Conservation (phyloP, 1,284 basidiomycete species). For the Phylloboletellus chloephorus region DNA sequence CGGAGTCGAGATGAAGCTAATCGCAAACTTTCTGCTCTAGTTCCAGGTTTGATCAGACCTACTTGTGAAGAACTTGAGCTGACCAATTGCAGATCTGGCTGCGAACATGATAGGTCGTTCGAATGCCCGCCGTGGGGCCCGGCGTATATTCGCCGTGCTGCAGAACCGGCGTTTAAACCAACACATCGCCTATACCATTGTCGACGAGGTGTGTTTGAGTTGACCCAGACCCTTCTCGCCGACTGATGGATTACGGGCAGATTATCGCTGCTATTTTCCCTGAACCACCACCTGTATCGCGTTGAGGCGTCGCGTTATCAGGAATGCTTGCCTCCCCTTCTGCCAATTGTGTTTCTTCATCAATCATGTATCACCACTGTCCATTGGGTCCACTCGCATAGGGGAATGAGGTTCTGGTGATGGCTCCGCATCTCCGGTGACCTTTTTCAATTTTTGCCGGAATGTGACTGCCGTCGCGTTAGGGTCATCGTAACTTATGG, state of each 20-base stretch:
- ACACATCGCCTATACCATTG: constrained; percentile 80
- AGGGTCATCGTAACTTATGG: constrained; percentile 61
- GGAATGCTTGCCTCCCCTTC: not conserved
- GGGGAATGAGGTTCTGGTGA: constrained; percentile 10
- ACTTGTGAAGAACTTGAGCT: constrained; percentile 5
- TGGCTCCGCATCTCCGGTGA: constrained; percentile 1
- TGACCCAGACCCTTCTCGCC: constrained; percentile 2
- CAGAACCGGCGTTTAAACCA: constrained; percentile 92
- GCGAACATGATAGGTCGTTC: constrained; percentile 95
- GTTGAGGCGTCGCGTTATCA: constrained; percentile 8
- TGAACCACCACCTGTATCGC: constrained; percentile 17
- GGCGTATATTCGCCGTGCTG: constrained; percentile 85
- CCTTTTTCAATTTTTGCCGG: constrained; percentile 29
- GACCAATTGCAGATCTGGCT: constrained; percentile 63
- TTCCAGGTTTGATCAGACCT: constrained; percentile 64
- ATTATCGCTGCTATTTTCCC: constrained; percentile 61
- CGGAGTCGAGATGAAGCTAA: constrained; percentile 82
- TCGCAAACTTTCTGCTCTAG: constrained; percentile 79
- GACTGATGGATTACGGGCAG: constrained; percentile 32
- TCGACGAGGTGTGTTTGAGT: constrained; percentile 68
- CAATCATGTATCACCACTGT: constrained; percentile 3
- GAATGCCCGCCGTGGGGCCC: constrained; percentile 87
- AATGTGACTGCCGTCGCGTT: constrained; percentile 48
- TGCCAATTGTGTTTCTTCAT: not conserved
- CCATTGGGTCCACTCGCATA: constrained; percentile 17